Evolutionary conservation across 2,329 filamentous ascomycete species (phyloP), one percentile per base, ranked within the genome.

Genomic region (Laburnicola sp.): DNA sequence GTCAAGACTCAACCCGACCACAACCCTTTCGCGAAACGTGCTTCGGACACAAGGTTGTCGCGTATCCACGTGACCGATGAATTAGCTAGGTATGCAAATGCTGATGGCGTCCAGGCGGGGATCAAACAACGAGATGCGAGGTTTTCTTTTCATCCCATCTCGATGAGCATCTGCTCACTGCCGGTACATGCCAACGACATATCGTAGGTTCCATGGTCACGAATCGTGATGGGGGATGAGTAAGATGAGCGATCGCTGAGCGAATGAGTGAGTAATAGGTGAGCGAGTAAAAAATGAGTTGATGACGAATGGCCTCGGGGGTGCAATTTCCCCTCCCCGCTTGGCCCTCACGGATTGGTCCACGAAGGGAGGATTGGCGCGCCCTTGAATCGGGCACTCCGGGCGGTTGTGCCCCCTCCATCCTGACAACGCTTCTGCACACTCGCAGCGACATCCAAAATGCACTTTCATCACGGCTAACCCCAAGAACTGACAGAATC

Each of bases 391-490:
- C 54, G 59, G 54, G 62, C 62, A 57, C 56, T 52, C 40, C 54
- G 49, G 32, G 23, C 34, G 16, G 30, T 26, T 55, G 53, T 58
- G n/a, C n/a, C n/a, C 45, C 36, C 54, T 59, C 50, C 59, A 50
- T 54, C 59, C 58, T 52, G 56, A 51, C 47, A 57, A 51, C 57
- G 51, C 59, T 50, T 45, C 56, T 61, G 45, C 62, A 63, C 59
- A 48, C 52, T 50, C 34, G 51, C 46, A 43, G 45, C 50, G 32
- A 47, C 40, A 45, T 45, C 48, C 48, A 50, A 59, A 56, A 9
- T 54, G 57, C 57, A 61, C 51, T 39, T 59, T 58, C 46, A 63
- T 66, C 59, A 53, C 55, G 54, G 47, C 65, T 67, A 65, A 66
- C 57, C 28, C n/a, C 4, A 25, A 27, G 45, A 43, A 60, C 57